Percentiles rank a stretch among this genome's conserved stretches.
phyloP scores from a whole-genome alignment of 495 filamentous ascomycete genomes.

The Aspergillus ostianus region DNA sequence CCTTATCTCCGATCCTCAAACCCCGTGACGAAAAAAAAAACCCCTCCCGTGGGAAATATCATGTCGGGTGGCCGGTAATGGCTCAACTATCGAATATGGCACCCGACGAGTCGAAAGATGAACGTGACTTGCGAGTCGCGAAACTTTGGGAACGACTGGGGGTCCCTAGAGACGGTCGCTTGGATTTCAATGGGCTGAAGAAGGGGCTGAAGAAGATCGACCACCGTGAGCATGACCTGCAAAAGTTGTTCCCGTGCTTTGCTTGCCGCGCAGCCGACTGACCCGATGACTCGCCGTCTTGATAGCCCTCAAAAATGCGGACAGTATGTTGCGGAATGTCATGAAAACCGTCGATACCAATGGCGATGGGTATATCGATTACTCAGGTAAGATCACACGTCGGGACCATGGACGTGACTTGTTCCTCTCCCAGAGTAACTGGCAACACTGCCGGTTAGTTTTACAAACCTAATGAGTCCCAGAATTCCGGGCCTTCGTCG shows the following conservation, averaged over 20 bases:
- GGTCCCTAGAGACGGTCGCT: constrained; percentile 66
- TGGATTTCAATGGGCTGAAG: constrained; percentile 80
- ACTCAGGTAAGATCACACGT: constrained; percentile 62
- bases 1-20: constrained; percentile 13
- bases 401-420: constrained; percentile 14
- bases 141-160: constrained; percentile 80
- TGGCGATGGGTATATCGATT: constrained; percentile 86
- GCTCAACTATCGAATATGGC: constrained; percentile 39
- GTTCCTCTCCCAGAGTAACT: constrained; percentile 7
- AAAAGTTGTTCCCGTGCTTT: constrained; percentile 25
- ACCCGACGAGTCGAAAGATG: constrained; percentile 62
- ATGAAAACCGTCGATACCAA: constrained; percentile 79
- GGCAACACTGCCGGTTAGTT: constrained; percentile 16
- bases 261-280: constrained; percentile 26
- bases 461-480: constrained; percentile 29
- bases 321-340: constrained; percentile 77
- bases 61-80: constrained; percentile 43
- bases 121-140: constrained; percentile 74
- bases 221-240: constrained; percentile 68
- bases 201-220: constrained; percentile 85
- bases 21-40: constrained; percentile 11
- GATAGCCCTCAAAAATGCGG: constrained; percentile 89
- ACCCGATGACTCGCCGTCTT: constrained; percentile 18
- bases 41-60: constrained; percentile 28
- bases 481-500: constrained; percentile 90